Evolutionary conservation across 1,284 basidiomycete species (phyloP).

Genomic region (Trichosporon asahii): DNA sequence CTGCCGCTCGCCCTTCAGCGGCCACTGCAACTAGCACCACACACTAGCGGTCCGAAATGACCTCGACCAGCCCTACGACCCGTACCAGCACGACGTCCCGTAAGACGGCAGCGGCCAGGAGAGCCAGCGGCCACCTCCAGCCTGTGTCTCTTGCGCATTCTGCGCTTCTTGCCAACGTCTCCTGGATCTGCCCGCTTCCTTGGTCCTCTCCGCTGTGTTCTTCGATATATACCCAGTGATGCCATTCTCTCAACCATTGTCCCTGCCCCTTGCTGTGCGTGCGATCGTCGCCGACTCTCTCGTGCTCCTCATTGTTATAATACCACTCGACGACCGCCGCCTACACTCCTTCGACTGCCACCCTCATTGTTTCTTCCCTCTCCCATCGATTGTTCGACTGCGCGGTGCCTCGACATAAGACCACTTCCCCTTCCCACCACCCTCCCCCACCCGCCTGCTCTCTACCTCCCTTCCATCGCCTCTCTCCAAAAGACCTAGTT

Average conservation of each 20-base stretch:
- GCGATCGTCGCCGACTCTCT: background rate
- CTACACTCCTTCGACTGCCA: background rate
- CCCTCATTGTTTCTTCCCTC: too few relatives aligned
- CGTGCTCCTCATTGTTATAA: background rate
- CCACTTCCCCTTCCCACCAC: background rate
- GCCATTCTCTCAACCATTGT: background rate
- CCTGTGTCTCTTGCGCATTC: background rate
- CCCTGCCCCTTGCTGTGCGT: background rate
- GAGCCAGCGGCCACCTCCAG: background rate
- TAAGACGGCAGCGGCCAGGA: background rate
- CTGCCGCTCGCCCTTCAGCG: background rate
- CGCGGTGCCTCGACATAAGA: background rate
- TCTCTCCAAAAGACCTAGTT: background rate
- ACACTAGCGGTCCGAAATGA: background rate
- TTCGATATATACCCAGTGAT: background rate
- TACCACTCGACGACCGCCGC: background rate
- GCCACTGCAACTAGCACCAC: background rate
- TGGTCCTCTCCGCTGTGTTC: background rate
- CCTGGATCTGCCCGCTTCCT: background rate
- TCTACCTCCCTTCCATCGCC: background rate
- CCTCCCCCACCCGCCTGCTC: background rate
- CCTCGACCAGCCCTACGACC: slow-evolving; percentile 3
- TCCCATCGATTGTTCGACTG: background rate
- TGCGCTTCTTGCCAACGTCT: background rate
- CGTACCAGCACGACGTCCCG: background rate